phyloP scores from a whole-genome alignment of 2,329 filamentous ascomycete genomes.

The Hymenoscyphus linearis region DNA sequence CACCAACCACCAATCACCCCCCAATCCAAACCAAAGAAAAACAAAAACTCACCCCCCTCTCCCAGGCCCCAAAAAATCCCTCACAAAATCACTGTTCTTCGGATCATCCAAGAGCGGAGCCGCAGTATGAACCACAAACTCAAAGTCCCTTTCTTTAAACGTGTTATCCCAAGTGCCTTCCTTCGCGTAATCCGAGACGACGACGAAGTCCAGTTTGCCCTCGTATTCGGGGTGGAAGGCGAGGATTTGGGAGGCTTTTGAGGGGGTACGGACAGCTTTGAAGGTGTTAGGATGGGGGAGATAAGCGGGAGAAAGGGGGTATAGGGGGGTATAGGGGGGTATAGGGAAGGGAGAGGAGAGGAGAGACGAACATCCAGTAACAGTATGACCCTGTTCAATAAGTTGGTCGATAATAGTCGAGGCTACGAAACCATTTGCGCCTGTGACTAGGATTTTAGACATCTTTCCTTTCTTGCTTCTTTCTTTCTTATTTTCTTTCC shows the following conservation, averaged over 20 bases:
- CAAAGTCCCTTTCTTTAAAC: constrained; percentile 27
- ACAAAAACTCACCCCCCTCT: constrained; percentile 25
- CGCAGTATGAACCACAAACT: constrained; percentile 32
- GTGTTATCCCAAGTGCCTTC: constrained; percentile 27
- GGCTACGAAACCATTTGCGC: constrained; percentile 30
- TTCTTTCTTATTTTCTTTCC: no score
- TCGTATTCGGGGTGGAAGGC: constrained; percentile 29
- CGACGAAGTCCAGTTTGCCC: constrained; percentile 28
- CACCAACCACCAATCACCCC: neutral
- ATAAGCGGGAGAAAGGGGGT: neutral
- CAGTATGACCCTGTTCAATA: constrained; percentile 22
- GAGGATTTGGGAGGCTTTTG: constrained; percentile 23
- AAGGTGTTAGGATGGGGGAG: no score
- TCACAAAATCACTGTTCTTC: constrained; percentile 29
- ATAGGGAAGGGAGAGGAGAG: neutral
- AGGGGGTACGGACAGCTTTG: constrained; percentile 20
- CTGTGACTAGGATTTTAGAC: constrained; percentile 30
- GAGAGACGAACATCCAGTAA: constrained; percentile 18
- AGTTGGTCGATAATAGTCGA: constrained; percentile 28
- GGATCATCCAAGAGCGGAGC: constrained; percentile 30
- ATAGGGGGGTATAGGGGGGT: neutral
- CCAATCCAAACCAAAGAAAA: constrained; percentile 1
- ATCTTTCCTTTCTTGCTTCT: constrained; percentile 14
- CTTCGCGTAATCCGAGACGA: constrained; percentile 29
- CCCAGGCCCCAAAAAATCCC: constrained; percentile 27